Base-by-base conservation (phyloP, 2,329 filamentous ascomycete genomes). In the Penicillium crustosum region DNA sequence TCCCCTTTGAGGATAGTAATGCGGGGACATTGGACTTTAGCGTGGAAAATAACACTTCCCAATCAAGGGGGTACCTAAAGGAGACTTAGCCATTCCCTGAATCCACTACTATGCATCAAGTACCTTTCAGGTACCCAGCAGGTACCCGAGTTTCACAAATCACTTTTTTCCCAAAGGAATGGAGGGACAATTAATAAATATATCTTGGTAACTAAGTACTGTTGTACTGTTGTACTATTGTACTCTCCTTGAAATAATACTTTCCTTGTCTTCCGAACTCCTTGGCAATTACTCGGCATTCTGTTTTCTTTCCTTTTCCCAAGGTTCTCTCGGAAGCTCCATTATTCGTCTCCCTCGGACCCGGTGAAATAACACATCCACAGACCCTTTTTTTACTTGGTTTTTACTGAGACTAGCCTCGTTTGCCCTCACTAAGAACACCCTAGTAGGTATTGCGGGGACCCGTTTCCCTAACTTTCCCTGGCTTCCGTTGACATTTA, bases 361-460 rank as follows among this genome's bases (percentile, higher is more conserved):
- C 29, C 29, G 21, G 21, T 27, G 31, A 49, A 33, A 35, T 23
- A 33, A 31, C 29, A 42, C 39, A 42, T 13, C 36, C 49, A 25
- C 38, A 25, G 15, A 19, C 23, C 43, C 43, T 31, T 41, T 23
- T 31, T 29, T 42, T 8, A 7, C 5, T 15, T 23, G 27, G 21
- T 10, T 36, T 29, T 36, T 19, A 42, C 36, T 36, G 31, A 43
- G 27, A 50, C 53, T 55, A 55, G 9, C 39, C 23, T 44, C 31
- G 7, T 55, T 41, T 33, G 17, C 31, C 41, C 48, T 51, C 48
- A 38, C 41, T 21, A 31, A 51, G 35, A 36, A 38, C 12, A 44
- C 51, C 60, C 51, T 64, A 64, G 62, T 53, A 41, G 36, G 44
- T 56, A 51, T 59, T 65, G 64, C 62, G 64, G 64, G 62, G 64